These are phyloP conservation scores for Sordaria brevicollis DNA, from an alignment of 495 filamentous ascomycete genomes.

Conservation along the genomic window DNA sequence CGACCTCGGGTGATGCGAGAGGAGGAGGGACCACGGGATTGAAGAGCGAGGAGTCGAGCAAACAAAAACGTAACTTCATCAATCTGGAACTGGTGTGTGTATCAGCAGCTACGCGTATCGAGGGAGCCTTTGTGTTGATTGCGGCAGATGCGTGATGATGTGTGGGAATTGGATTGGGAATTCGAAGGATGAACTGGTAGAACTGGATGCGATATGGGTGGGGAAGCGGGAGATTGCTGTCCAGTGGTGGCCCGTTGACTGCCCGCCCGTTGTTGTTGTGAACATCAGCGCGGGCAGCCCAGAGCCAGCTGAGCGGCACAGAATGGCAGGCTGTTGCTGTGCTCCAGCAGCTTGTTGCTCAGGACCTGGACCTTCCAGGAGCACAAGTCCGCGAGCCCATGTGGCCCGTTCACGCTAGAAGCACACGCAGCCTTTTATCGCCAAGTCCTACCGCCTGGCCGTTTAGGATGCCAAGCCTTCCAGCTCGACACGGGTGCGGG, in stretches of 20 bases:
- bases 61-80: neutral
- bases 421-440: neutral
- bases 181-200: neutral
- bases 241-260: neutral
- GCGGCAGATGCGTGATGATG: neutral
- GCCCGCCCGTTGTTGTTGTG: neutral
- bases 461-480: neutral
- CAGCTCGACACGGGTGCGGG: neutral
- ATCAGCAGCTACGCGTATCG: neutral
- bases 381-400: neutral
- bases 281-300: neutral
- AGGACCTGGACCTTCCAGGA: neutral
- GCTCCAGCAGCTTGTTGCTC: neutral
- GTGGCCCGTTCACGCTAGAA: neutral
- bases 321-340: neutral
- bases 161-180: neutral
- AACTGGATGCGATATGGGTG: neutral
- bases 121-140: neutral
- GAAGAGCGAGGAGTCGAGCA: neutral
- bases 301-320: neutral
- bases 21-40: neutral
- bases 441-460: neutral
- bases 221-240: neutral
- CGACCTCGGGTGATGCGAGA: neutral
- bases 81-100: neutral